phyloP scores from a whole-genome alignment of 306 rosid species.

The Echinosophora koreensis region DNA sequence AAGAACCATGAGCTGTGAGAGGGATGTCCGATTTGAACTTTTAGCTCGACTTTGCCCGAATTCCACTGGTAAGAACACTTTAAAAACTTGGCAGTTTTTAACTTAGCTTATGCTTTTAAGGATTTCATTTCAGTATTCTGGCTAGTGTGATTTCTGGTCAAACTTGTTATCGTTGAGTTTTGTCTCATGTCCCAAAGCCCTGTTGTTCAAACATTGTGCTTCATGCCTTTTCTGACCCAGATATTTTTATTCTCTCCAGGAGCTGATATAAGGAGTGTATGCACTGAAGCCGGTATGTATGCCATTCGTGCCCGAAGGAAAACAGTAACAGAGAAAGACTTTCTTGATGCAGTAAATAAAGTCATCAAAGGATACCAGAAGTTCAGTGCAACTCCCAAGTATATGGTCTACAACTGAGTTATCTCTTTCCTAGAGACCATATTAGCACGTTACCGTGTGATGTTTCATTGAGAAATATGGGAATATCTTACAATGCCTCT shows the following conservation, averaged over 20 bases:
- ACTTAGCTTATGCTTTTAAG: conserved; percentile 19
- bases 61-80: conserved; percentile 76
- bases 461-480: neutral
- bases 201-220: neutral
- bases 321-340: conserved; percentile 97
- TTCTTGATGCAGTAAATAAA: conserved; percentile 97
- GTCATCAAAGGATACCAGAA: conserved; percentile 98
- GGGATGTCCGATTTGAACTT: conserved; percentile 94
- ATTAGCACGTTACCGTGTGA: neutral
- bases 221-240: conserved; percentile 45
- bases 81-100: conserved; percentile 1
- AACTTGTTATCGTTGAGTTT: neutral
- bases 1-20: conserved; percentile 96
- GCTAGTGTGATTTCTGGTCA: neutral
- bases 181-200: neutral
- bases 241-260: conserved; percentile 57
- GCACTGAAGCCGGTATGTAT: conserved; percentile 99
- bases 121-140: conserved; percentile 2
- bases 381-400: conserved; percentile 99
- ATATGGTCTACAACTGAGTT: conserved; percentile 96
- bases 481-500: neutral
- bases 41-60: conserved; percentile 97
- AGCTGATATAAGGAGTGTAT: conserved; percentile 96
- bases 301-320: conserved; percentile 99
- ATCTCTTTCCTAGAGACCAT: conserved; percentile 43